phyloP scores from a whole-genome alignment of 495 filamentous ascomycete species.

The Penicillium canariense region DNA sequence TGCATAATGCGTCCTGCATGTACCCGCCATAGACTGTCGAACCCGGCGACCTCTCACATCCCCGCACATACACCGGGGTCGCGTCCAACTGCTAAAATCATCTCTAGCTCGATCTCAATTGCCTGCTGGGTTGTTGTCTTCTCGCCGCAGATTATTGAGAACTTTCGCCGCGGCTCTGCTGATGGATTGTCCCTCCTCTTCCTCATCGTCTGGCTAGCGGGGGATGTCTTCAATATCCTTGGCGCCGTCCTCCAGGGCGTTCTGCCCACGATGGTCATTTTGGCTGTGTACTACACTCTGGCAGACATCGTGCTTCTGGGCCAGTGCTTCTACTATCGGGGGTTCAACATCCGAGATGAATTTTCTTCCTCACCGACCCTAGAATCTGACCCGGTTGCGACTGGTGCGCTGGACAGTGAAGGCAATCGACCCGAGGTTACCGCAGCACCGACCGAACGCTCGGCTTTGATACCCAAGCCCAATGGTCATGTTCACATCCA shows the following conservation, averaged over 20 bases:
- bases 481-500: slow-evolving; percentile 20
- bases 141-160: slow-evolving; percentile 94
- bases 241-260: slow-evolving; percentile 92
- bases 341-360: slow-evolving; percentile 68
- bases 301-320: slow-evolving; percentile 84
- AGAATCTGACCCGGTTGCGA: slow-evolving; percentile 3
- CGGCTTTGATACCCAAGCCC: slow-evolving; percentile 29
- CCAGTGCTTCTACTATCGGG: slow-evolving; percentile 93
- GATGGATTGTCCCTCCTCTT: slow-evolving; percentile 89
- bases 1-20: neutral
- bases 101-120: slow-evolving; percentile 82
- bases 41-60: slow-evolving; percentile 4
- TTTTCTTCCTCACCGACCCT: slow-evolving; percentile 23
- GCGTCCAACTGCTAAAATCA: slow-evolving; percentile 1
- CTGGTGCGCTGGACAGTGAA: slow-evolving; percentile 13
- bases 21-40: neutral
- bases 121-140: slow-evolving; percentile 98
- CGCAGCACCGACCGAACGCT: slow-evolving; percentile 31
- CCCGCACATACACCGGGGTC: neutral
- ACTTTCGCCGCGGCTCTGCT: slow-evolving; percentile 81
- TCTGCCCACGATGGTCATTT: slow-evolving; percentile 91
- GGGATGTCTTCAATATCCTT: slow-evolving; percentile 96
- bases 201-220: slow-evolving; percentile 83
- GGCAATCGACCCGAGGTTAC: slow-evolving; percentile 14
- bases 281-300: slow-evolving; percentile 93